Evolutionary conservation across 1,139 yeast genomes (phyloP).

Genomic region (Blastobotrys buckinghamii): DNA sequence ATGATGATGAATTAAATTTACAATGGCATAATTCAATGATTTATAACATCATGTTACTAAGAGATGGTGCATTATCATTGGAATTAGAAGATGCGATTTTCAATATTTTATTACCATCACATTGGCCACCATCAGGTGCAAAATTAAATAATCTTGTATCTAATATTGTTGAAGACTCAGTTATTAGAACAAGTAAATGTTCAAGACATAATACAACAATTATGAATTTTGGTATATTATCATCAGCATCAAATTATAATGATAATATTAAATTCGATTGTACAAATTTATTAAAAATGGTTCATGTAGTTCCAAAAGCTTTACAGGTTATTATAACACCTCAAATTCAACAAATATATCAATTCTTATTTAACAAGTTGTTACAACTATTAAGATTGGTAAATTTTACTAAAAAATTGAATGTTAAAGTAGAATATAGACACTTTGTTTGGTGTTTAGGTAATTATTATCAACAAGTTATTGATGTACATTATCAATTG

Average conservation of each 20-base stretch:
- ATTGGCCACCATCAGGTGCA: conserved; percentile 20
- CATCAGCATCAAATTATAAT: not conserved
- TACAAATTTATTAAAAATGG: conserved; percentile 14
- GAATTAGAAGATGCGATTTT: conserved; percentile 19
- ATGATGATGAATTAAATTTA: conserved; percentile 10
- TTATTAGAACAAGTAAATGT: conserved; percentile 1
- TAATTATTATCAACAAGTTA: conserved; percentile 1
- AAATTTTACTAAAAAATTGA: conserved; percentile 12
- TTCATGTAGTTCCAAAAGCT: conserved; percentile 21
- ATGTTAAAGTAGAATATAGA: conserved; percentile 8
- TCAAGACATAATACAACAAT: not conserved
- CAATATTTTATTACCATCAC: conserved; percentile 9
- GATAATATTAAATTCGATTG: conserved; percentile 10
- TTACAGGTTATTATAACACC: conserved; percentile 16
- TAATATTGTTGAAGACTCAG: conserved; percentile 15
- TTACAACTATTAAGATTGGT: conserved; percentile 15
- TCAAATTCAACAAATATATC: conserved; percentile 10
- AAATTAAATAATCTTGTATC: conserved; percentile 18
- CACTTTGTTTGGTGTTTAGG: conserved; percentile 15
- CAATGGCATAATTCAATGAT: conserved; percentile 15
- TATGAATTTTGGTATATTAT: conserved; percentile 19
- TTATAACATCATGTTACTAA: conserved; percentile 16
- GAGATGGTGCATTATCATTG: conserved; percentile 17
- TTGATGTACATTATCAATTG: conserved; percentile 1
- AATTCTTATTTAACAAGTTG: conserved; percentile 16